These are phyloP conservation scores for Metschnikowia koreensis DNA, from an alignment of 805 yeast genomes.

Conservation along the genomic window DNA sequence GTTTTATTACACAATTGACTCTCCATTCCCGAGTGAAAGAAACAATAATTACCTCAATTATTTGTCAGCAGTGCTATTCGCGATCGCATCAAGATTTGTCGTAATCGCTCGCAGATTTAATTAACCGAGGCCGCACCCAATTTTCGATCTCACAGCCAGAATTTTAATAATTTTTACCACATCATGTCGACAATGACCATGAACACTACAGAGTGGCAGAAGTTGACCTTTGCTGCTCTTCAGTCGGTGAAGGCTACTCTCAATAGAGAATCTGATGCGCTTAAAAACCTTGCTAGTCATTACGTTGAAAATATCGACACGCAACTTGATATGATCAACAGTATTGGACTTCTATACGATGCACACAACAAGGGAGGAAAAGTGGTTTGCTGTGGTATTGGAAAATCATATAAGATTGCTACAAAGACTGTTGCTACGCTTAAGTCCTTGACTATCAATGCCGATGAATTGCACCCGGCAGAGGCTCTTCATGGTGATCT, in stretches of 20 bases:
- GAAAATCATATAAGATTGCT: slow-evolving; percentile 80
- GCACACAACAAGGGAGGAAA: slow-evolving; percentile 51
- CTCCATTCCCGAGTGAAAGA: not conserved
- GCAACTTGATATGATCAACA: slow-evolving; percentile 41
- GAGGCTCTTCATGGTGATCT: slow-evolving; percentile 92
- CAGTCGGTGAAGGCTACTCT: slow-evolving; percentile 43
- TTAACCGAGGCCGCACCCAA: slow-evolving; percentile 4
- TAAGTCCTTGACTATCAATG: slow-evolving; percentile 71
- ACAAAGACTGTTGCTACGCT: slow-evolving; percentile 77
- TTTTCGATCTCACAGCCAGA: not conserved
- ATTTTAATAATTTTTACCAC: not conserved
- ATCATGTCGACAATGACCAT: slow-evolving; percentile 2
- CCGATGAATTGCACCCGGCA: slow-evolving; percentile 71
- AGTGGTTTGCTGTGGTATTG: slow-evolving; percentile 77
- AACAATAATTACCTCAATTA: not conserved
- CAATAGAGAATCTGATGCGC: slow-evolving; percentile 47
- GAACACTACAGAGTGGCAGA: slow-evolving; percentile 11
- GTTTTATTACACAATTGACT: not conserved
- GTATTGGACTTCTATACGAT: slow-evolving; percentile 40
- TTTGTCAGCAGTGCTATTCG: slow-evolving; percentile 2
- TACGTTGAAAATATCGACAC: slow-evolving; percentile 46
- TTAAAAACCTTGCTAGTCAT: slow-evolving; percentile 43
- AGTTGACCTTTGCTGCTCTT: slow-evolving; percentile 20
- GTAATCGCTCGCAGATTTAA: slow-evolving; percentile 1
- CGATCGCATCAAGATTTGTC: slow-evolving; percentile 4